Percentiles rank a stretch among this genome's conserved stretches.
Conservation (phyloP, 2,329 filamentous ascomycete species). For the Cladobotryum mycophilum region DNA sequence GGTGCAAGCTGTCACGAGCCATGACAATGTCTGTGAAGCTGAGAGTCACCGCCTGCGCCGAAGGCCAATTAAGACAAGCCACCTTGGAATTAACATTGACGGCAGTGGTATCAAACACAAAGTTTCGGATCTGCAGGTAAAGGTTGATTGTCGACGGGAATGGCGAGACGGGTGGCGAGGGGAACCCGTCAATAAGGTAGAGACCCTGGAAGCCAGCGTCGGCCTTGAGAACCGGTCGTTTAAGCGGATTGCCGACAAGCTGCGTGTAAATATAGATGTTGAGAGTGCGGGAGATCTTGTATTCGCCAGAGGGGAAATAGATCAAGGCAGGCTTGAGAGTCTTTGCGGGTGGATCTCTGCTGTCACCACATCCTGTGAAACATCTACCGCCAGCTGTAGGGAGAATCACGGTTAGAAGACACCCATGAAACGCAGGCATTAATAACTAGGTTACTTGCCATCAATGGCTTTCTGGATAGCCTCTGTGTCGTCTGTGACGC, state of each 20-base stretch:
- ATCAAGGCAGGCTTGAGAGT: conserved; percentile 15
- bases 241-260: conserved; percentile 11
- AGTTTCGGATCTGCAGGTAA: conserved; percentile 13
- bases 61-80: conserved; percentile 13
- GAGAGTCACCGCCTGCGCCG: conserved; percentile 11
- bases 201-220: conserved; percentile 7
- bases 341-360: conserved; percentile 10
- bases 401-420: neutral
- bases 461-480: conserved; percentile 74
- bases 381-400: conserved; percentile 11
- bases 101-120: conserved; percentile 12
- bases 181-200: conserved; percentile 12
- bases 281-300: conserved; percentile 17
- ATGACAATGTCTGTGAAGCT: conserved; percentile 12
- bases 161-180: conserved; percentile 10
- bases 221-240: conserved; percentile 12
- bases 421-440: neutral
- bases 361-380: conserved; percentile 10
- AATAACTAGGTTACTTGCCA: neutral
- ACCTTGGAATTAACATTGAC: conserved; percentile 6
- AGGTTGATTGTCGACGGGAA: conserved; percentile 14
- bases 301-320: conserved; percentile 22
- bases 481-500: conserved; percentile 52
- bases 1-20: conserved; percentile 10
- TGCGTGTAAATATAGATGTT: conserved; percentile 16